Evolutionary conservation across 2,329 filamentous ascomycete genomes (phyloP).

Genomic region (Alternaria gansuensis): DNA sequence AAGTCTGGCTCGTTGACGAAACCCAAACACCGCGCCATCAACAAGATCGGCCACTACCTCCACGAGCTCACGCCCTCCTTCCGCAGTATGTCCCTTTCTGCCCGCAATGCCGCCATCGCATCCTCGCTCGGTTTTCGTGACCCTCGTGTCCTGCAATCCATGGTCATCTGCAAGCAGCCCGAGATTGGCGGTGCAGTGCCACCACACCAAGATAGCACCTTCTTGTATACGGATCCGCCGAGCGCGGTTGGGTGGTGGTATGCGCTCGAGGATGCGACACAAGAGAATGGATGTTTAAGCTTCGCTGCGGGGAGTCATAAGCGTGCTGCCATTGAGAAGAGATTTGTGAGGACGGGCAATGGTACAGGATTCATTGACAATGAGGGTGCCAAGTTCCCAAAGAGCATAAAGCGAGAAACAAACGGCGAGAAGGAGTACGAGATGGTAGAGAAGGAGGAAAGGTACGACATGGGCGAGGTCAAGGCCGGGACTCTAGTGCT

Average conservation of each 20-base stretch:
- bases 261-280: conserved; percentile 89
- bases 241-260: conserved; percentile 97
- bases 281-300: conserved; percentile 85
- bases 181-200: conserved; percentile 93
- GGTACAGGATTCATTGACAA: conserved; percentile 68
- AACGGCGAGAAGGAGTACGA: conserved; percentile 48
- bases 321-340: conserved; percentile 72
- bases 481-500: conserved; percentile 90
- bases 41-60: conserved; percentile 66
- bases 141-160: conserved; percentile 84
- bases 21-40: conserved; percentile 85
- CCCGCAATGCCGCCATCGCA: conserved; percentile 70
- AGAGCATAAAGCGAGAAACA: conserved; percentile 49
- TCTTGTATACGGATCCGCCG: conserved; percentile 88
- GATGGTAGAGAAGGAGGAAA: conserved; percentile 54
- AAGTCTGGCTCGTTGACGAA: conserved; percentile 70
- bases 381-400: conserved; percentile 69
- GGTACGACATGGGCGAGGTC: conserved; percentile 84
- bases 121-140: conserved; percentile 76
- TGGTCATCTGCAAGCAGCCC: conserved; percentile 98
- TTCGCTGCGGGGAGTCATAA: conserved; percentile 85
- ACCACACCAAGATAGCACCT: conserved; percentile 90
- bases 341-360: conserved; percentile 73
- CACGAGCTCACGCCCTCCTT: conserved; percentile 59
- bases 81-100: conserved; percentile 63